phyloP scores from a whole-genome alignment of 2,329 filamentous ascomycete species.

The Didymella pomorum region DNA sequence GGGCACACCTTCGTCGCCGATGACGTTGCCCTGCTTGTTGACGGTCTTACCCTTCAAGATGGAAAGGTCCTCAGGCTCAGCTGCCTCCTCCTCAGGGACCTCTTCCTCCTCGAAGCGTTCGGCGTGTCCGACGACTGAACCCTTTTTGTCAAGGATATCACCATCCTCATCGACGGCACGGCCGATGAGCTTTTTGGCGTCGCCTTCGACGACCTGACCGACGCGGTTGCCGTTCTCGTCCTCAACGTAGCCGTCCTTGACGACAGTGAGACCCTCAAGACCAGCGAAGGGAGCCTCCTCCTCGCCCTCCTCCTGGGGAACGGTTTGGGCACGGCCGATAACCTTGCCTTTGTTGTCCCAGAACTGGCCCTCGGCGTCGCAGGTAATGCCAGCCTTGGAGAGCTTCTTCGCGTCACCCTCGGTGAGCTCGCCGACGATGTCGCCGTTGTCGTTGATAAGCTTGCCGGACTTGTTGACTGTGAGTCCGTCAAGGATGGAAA shows the following conservation, averaged over 20 bases:
- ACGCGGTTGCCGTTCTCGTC: constrained; percentile 61
- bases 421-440: constrained; percentile 58
- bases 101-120: constrained; percentile 69
- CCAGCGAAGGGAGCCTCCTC: constrained; percentile 61
- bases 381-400: constrained; percentile 57
- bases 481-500: constrained; percentile 60
- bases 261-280: constrained; percentile 59
- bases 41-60: constrained; percentile 56
- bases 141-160: constrained; percentile 63
- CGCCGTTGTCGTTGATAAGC: constrained; percentile 57
- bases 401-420: constrained; percentile 63
- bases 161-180: constrained; percentile 61
- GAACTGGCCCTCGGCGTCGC: constrained; percentile 59
- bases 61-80: constrained; percentile 55
- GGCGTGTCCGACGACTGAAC: constrained; percentile 60
- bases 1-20: constrained; percentile 60
- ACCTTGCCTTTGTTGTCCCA: constrained; percentile 63
- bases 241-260: constrained; percentile 59
- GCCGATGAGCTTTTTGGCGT: constrained; percentile 60
- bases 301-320: constrained; percentile 56
- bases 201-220: constrained; percentile 59
- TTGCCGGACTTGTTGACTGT: constrained; percentile 61
- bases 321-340: constrained; percentile 59
- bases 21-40: constrained; percentile 61
- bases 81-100: constrained; percentile 53